A percentile compares a stretch with the other conserved stretches of the same genome.
These are phyloP conservation scores for Phytopythium helicoides DNA, from an alignment of 352 stramenopile species.

Conservation along the genomic window DNA sequence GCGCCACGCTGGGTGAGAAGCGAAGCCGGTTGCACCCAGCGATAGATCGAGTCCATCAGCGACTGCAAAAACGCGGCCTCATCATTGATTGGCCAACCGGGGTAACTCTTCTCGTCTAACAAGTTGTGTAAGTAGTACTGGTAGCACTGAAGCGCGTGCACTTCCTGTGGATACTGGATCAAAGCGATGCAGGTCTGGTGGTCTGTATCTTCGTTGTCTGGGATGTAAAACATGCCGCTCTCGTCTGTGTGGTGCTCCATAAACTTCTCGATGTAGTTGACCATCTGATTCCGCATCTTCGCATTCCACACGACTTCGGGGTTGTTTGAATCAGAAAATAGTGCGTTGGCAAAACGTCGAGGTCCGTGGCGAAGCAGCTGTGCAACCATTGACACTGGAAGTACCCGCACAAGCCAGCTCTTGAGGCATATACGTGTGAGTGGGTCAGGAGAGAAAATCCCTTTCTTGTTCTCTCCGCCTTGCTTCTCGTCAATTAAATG, in stretches of 20 bases:
- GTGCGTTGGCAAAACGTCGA: slow-evolving; percentile 63
- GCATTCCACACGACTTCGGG: slow-evolving; percentile 86
- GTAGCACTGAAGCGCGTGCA: slow-evolving; percentile 84
- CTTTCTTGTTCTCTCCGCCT: slow-evolving; percentile 78
- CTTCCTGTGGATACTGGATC: slow-evolving; percentile 82
- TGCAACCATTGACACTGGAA: slow-evolving; percentile 85
- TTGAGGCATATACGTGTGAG: slow-evolving; percentile 81
- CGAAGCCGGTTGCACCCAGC: slow-evolving; percentile 69
- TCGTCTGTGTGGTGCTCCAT: slow-evolving; percentile 70
- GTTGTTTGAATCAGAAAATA: slow-evolving; percentile 85
- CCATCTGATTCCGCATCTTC: slow-evolving; percentile 85
- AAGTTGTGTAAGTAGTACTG: slow-evolving; percentile 89
- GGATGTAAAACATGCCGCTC: slow-evolving; percentile 73
- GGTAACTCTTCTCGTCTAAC: slow-evolving; percentile 80
- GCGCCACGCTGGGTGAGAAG: slow-evolving; percentile 39
- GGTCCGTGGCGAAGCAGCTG: slow-evolving; percentile 80
- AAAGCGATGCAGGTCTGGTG: slow-evolving; percentile 76
- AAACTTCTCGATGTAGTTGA: slow-evolving; percentile 85
- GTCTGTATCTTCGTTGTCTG: slow-evolving; percentile 59
- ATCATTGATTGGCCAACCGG: slow-evolving; percentile 88
- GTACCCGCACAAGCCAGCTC: slow-evolving; percentile 79
- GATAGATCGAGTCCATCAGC: slow-evolving; percentile 73
- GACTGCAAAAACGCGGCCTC: slow-evolving; percentile 69
- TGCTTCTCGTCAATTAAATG: slow-evolving; percentile 72
- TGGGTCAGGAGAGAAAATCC: slow-evolving; percentile 73